Evolutionary conservation across 73 alveolate species (phyloP).

Genomic region (Paramecium tetraurelia): DNA sequence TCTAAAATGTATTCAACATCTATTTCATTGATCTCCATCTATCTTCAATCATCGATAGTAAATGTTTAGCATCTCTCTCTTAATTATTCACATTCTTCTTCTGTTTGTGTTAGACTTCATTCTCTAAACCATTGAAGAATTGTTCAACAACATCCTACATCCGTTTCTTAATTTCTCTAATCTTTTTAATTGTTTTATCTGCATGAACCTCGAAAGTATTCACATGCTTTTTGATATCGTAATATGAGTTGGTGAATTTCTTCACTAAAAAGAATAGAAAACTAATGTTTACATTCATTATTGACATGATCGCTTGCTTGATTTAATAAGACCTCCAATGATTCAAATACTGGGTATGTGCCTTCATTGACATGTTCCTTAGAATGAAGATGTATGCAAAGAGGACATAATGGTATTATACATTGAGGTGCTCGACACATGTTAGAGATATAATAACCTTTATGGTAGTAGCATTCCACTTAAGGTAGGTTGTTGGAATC

Average conservation of each 20-base stretch:
- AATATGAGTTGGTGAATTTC: neutral
- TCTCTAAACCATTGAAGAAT: slow-evolving; percentile 36
- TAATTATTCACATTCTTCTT: slow-evolving; percentile 6
- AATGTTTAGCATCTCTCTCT: slow-evolving; percentile 49
- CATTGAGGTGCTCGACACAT: slow-evolving; percentile 44
- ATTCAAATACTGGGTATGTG: slow-evolving; percentile 6
- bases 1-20: neutral
- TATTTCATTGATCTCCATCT: slow-evolving; percentile 25
- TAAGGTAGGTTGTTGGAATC: neutral
- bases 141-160: slow-evolving; percentile 26
- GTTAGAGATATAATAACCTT: slow-evolving; percentile 16
- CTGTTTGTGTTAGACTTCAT: slow-evolving; percentile 1
- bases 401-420: slow-evolving; percentile 39
- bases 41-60: neutral
- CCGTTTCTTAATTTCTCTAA: slow-evolving; percentile 12
- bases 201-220: slow-evolving; percentile 14
- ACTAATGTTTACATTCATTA: neutral
- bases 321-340: neutral
- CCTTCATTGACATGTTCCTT: slow-evolving; percentile 35
- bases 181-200: slow-evolving; percentile 29
- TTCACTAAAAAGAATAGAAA: neutral
- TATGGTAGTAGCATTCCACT: slow-evolving; percentile 38
- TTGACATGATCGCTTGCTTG: neutral
- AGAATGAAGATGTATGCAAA: slow-evolving; percentile 37
- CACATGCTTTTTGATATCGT: slow-evolving; percentile 14